These are phyloP conservation scores for Aspergillus haitiensis DNA, from an alignment of 495 filamentous ascomycete species.

Conservation along the genomic window DNA sequence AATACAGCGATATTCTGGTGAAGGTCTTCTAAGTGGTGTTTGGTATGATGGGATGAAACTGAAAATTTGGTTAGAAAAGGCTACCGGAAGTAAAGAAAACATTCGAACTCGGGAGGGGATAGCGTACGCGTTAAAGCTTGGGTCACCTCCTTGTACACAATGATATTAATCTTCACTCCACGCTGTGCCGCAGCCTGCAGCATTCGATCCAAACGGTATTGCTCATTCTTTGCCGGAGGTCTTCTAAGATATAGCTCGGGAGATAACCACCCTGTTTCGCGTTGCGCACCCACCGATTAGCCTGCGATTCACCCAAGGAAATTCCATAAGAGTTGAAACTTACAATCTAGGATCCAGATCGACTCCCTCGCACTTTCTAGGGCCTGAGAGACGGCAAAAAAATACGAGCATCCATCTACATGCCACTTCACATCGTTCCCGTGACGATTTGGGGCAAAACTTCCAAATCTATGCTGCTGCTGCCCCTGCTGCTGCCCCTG, in stretches of 20 bases:
- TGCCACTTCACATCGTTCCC: slow-evolving; percentile 82
- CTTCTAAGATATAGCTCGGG: slow-evolving; percentile 88
- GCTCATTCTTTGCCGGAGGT: slow-evolving; percentile 76
- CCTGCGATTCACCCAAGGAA: neutral
- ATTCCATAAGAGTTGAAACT: neutral
- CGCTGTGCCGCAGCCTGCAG: slow-evolving; percentile 82
- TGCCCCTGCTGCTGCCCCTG: slow-evolving; percentile 29
- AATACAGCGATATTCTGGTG: slow-evolving; percentile 91
- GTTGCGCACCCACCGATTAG: slow-evolving; percentile 6
- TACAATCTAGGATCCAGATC: slow-evolving; percentile 92
- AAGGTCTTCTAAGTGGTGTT: slow-evolving; percentile 71
- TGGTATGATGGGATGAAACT: slow-evolving; percentile 86
- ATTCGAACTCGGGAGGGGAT: neutral
- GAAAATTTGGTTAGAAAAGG: slow-evolving; percentile 10
- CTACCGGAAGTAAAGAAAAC: too few species aligned
- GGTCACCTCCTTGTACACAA: slow-evolving; percentile 93
- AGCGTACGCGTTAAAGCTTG: slow-evolving; percentile 81
- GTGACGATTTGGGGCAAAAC: slow-evolving; percentile 71
- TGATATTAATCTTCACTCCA: slow-evolving; percentile 83
- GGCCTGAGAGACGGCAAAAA: slow-evolving; percentile 84
- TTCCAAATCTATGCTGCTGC: slow-evolving; percentile 69
- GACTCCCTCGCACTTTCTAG: slow-evolving; percentile 79
- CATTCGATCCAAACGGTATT: slow-evolving; percentile 89
- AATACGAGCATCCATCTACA: slow-evolving; percentile 89
- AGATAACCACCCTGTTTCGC: slow-evolving; percentile 71